These are phyloP conservation scores for Dendryphion nanum DNA, from an alignment of 2,329 filamentous ascomycete genomes.

Conservation along the genomic window DNA sequence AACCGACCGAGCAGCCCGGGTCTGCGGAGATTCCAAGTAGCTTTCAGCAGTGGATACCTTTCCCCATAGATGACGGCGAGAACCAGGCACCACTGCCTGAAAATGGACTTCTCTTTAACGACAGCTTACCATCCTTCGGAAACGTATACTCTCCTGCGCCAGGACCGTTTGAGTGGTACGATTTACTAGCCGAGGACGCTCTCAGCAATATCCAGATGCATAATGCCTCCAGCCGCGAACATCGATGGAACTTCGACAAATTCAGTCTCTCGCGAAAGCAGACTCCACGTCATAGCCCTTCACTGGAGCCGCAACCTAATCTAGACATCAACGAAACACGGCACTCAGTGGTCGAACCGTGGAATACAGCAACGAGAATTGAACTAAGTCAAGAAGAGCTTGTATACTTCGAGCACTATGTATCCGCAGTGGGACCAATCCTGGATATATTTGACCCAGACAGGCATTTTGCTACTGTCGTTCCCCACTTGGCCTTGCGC, in stretches of 20 bases:
- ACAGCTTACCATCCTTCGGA: background rate
- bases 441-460: background rate
- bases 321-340: too few relatives aligned
- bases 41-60: background rate
- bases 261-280: background rate
- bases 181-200: background rate
- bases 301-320: too few relatives aligned
- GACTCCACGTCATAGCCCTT: background rate
- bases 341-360: too few relatives aligned
- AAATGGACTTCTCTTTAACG: background rate
- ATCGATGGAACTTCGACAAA: background rate
- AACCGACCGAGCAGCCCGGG: too few relatives aligned
- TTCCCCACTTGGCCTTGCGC: constrained; percentile 1
- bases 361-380: too few relatives aligned
- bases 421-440: too few relatives aligned
- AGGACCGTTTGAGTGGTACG: background rate
- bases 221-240: background rate
- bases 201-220: background rate
- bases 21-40: too few relatives aligned
- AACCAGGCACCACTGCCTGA: background rate
- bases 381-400: too few relatives aligned
- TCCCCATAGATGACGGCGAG: background rate
- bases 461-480: background rate
- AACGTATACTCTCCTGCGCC: background rate
- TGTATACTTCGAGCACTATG: too few relatives aligned